Evolutionary conservation across 495 filamentous ascomycete species (phyloP), one percentile per base, ranked within the genome.

Genomic region (Penicillium robsamsonii): DNA sequence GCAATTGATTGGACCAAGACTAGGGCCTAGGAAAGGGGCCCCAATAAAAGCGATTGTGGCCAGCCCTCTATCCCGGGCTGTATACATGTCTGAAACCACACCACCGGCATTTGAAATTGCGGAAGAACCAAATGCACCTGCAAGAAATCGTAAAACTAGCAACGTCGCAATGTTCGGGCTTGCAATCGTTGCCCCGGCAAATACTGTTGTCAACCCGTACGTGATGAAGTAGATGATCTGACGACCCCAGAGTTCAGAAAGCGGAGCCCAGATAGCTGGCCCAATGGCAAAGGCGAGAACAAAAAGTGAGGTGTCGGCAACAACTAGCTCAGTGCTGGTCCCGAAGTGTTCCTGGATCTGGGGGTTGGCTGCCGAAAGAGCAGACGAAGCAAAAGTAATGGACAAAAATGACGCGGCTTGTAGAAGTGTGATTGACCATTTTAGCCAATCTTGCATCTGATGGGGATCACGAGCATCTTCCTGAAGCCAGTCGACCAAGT

Each of bases 181-280:
- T 25, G 53, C 58, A 33, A 43, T 57, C 1, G 77, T 73, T n/a
- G 81, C 76, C 41, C 84, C 70, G 11, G 70, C 72, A 35, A 75
- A 65, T 52, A 83, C 75, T 8, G 54, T 52, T 2, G 49, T 37
- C 15, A 51, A 4, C 7, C 43, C 53, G 13, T 47, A 47, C 5
- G 80, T 83, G 46, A 79, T 53, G 62, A 84, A 74, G 62, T 46
- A 62, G 44, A 62, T 42, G 17, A 51, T 10, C 20, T 68, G 60
- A 18, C 90, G 81, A 35, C 90, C 90, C 57, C 80, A 83, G 27
- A 94, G 70, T 65, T 94, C 90, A 9, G 85, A 88, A 5, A 90
- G 66, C 0, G 89, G 90, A 6, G 73, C 79, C 68, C 72, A 84
- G n/a, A 81, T 38, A 0, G 74, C 55, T 4, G 81, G 81, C 12